Base-by-base conservation (phyloP, 805 yeast species). In the Yarrowia sp. region DNA sequence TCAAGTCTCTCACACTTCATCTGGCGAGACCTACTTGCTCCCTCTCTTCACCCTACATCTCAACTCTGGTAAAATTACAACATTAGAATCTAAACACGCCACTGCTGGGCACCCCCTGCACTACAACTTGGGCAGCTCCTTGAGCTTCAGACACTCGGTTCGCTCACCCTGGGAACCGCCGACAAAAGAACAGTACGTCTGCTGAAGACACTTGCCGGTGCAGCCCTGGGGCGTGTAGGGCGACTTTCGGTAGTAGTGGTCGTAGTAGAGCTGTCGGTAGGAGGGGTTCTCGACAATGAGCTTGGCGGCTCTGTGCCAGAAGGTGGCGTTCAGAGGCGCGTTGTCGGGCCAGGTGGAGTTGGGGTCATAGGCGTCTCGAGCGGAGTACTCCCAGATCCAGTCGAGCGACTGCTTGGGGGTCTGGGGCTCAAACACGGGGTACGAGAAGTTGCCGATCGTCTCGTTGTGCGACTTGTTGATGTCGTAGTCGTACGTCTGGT, bases 301-400 rank as follows among this genome's bases (percentile, higher is more conserved):
- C 46, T 56, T 56, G 17, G 49, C 49, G 17, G 39, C 42, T 42
- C 70, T 67, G 72, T 86, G 85, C 91, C 91, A 88, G 80, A 87
- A 88, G 17, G 87, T 82, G 24, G 86, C 91, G 73, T 87, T 87
- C 72, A 88, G 81, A 12, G 91, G 88, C 17, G 87, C 78, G 9
- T 75, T 71, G 7, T 64, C 70, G 17, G 91, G 90, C 91, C 91
- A 88, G 12, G 81, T 74, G 13, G 80, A 77, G 2, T 83, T 85
- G 75, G 92, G 83, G 1, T 90, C 85, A 5, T 58, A 58, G 30
- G 65, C 65, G 15, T 58, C 52, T 33, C 65, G 65, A 9, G 65
- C 65, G 68, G 87, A 84, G 76, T 87, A 86, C 72, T 85, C 90
- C 68, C 80, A 82, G 68, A 80, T 74, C 93, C 92, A 88, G 20